Evolutionary conservation across 1,284 basidiomycete species (phyloP).

Genomic region (Apiotrichum sp.): DNA sequence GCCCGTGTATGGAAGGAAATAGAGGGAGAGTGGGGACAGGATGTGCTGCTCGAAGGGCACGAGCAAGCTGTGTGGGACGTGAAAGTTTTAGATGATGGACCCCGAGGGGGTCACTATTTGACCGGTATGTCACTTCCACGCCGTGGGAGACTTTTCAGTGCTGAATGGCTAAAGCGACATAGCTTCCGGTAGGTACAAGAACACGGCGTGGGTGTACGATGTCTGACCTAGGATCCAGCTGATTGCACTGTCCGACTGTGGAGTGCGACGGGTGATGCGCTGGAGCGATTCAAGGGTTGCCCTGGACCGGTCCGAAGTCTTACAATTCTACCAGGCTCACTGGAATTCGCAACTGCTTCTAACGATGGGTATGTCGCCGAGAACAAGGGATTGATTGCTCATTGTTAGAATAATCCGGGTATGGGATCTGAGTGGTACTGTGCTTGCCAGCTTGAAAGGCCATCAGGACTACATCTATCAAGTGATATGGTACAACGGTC

Average conservation of each 20-base stretch:
- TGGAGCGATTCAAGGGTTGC: conserved; percentile 25
- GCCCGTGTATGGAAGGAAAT: conserved; percentile 28
- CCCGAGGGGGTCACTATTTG: conserved; percentile 18
- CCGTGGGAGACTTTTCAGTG: too few species aligned
- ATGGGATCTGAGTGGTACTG: conserved; percentile 19
- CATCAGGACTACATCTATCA: conserved; percentile 35
- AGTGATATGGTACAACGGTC: conserved; percentile 5
- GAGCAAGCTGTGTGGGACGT: conserved; percentile 37
- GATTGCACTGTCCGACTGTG: conserved; percentile 30
- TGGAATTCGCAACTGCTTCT: conserved; percentile 14
- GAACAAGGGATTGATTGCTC: neutral
- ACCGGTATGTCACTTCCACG: conserved; percentile 16
- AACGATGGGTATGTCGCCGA: neutral
- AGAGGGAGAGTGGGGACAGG: conserved; percentile 18
- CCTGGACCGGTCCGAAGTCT: conserved; percentile 32
- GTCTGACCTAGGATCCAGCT: conserved; percentile 10
- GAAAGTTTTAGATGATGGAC: conserved; percentile 21
- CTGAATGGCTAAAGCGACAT: neutral
- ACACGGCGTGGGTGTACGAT: too few species aligned
- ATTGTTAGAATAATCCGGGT: conserved; percentile 22
- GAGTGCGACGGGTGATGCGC: conserved; percentile 17
- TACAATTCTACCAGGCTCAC: conserved; percentile 16
- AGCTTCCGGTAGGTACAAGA: neutral
- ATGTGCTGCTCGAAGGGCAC: conserved; percentile 26
- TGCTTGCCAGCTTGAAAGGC: conserved; percentile 13